These are phyloP conservation scores for Austroboletus novae-zelandiae DNA, from an alignment of 1,284 basidiomycete genomes.

Conservation along the genomic window DNA sequence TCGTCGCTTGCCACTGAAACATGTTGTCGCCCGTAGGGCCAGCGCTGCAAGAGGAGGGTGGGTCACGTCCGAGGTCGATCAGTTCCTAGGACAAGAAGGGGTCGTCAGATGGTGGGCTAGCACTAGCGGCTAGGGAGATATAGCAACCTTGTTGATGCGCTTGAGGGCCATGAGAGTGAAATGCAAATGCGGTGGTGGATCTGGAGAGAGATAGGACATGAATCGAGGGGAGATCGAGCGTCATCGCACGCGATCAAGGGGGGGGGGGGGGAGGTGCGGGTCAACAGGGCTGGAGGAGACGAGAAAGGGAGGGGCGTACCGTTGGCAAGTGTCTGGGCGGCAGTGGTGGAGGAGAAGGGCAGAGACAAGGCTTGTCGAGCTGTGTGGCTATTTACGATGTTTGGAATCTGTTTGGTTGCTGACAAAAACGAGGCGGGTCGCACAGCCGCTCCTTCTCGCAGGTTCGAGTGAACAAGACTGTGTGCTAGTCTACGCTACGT, in stretches of 20 bases:
- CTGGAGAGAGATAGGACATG: constrained; percentile 11
- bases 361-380: constrained; percentile 7
- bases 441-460: no score
- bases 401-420: constrained; percentile 44
- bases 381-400: constrained; percentile 45
- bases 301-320: constrained; percentile 17
- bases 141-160: constrained; percentile 95
- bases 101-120: constrained; percentile 15
- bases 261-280: not conserved
- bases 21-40: constrained; percentile 95
- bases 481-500: not conserved
- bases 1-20: constrained; percentile 98
- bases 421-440: constrained; percentile 20
- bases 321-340: constrained; percentile 17
- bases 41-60: constrained; percentile 95
- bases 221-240: constrained; percentile 31
- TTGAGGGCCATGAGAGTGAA: constrained; percentile 80
- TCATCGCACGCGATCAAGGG: constrained; percentile 45
- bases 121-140: constrained; percentile 7
- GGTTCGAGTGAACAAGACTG: no score
- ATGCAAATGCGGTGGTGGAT: constrained; percentile 31
- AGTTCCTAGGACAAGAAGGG: constrained; percentile 68
- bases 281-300: not conserved
- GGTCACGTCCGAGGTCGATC: constrained; percentile 95
- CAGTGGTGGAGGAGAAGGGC: constrained; percentile 46